phyloP scores from a whole-genome alignment of 2,329 filamentous ascomycete species.

The Neonectria faginata region DNA sequence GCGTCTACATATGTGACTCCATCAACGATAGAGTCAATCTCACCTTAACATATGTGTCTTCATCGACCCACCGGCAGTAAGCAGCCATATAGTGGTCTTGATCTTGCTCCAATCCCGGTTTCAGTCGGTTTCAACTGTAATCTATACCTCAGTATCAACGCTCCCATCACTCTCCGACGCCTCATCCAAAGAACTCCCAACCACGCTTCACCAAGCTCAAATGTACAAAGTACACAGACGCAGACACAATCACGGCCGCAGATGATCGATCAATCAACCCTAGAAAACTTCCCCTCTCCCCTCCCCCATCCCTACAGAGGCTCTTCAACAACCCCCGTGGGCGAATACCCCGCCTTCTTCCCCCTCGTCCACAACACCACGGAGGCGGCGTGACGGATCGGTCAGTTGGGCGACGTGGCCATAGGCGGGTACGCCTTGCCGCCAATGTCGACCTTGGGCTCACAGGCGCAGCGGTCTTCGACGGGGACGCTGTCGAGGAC shows the following conservation, averaged over 20 bases:
- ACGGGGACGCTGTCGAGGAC: conserved; percentile 72
- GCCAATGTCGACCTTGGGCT: conserved; percentile 70
- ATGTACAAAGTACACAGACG: no score
- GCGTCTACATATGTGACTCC: not conserved
- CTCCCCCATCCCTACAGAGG: conserved; percentile 27
- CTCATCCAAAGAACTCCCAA: not conserved
- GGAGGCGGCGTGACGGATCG: conserved; percentile 45
- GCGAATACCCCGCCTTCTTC: conserved; percentile 46
- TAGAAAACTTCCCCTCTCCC: no score
- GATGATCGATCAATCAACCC: no score
- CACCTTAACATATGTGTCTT: no score
- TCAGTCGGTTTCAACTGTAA: not conserved
- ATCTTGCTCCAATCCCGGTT: not conserved
- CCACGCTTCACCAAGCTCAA: not conserved
- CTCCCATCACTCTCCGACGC: not conserved
- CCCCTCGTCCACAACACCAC: conserved; percentile 47
- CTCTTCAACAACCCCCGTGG: conserved; percentile 48
- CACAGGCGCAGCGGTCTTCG: conserved; percentile 73
- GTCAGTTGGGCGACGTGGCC: conserved; percentile 60
- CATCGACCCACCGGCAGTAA: not conserved
- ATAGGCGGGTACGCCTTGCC: conserved; percentile 75
- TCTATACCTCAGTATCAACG: not conserved
- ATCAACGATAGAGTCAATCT: not conserved
- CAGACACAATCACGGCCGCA: not conserved
- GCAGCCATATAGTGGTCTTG: not conserved